Percentiles rank a stretch among this genome's conserved stretches.
Evolutionary conservation across 2,329 filamentous ascomycete genomes (phyloP).

Genomic region (Alternaria rosae): DNA sequence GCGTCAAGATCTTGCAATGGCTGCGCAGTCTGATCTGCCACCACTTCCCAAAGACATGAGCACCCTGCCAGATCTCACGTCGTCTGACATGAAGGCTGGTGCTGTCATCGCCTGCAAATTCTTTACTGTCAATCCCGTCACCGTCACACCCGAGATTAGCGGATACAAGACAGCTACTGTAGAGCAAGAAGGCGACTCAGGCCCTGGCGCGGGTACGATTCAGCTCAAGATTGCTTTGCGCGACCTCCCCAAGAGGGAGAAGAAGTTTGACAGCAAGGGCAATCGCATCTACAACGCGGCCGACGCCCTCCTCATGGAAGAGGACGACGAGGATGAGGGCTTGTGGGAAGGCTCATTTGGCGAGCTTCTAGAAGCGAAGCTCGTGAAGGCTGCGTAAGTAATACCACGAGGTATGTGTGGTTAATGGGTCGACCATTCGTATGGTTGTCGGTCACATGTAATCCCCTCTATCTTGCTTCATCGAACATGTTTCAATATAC

Average conservation of each 20-base stretch:
- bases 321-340: constrained; percentile 36
- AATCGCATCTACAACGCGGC: constrained; percentile 75
- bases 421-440: neutral
- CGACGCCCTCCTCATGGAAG: constrained; percentile 42
- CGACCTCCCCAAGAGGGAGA: constrained; percentile 67
- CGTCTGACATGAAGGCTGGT: constrained; percentile 61
- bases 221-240: constrained; percentile 72
- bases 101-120: constrained; percentile 73
- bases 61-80: constrained; percentile 60
- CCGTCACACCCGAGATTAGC: constrained; percentile 69
- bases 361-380: constrained; percentile 40
- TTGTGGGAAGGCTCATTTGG: constrained; percentile 35
- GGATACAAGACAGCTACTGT: constrained; percentile 69
- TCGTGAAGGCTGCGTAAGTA: constrained; percentile 33
- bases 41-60: constrained; percentile 65
- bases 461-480: neutral
- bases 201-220: constrained; percentile 60
- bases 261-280: constrained; percentile 72
- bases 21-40: constrained; percentile 66
- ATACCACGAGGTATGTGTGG: neutral
- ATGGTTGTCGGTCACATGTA: neutral
- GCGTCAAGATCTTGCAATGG: constrained; percentile 55
- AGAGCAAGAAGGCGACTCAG: constrained; percentile 57
- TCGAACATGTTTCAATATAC: constrained; percentile 11
- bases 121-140: constrained; percentile 67